A percentile compares a stretch with the other conserved stretches of the same genome.
These are phyloP conservation scores for Pseudotsuga menziesii DNA, from an alignment of 75 land plant genomes.

Conservation along the genomic window DNA sequence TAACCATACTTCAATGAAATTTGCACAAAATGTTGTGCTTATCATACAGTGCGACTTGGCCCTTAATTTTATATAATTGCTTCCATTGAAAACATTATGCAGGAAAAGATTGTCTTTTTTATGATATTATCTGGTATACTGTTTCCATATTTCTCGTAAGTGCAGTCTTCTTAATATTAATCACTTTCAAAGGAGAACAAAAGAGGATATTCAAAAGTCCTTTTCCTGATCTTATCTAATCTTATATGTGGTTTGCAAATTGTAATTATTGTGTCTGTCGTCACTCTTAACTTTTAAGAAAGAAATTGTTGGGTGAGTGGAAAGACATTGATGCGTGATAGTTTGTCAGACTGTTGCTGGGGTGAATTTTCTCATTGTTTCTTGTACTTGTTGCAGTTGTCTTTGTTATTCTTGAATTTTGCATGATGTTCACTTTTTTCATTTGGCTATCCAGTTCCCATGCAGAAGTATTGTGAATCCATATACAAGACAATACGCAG, in stretches of 20 bases:
- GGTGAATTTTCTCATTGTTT: background rate
- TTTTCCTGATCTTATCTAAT: background rate
- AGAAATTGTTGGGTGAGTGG: background rate
- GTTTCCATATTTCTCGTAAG: background rate
- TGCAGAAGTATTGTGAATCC: slow-evolving; percentile 96
- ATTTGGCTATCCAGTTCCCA: slow-evolving; percentile 53
- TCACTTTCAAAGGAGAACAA: background rate
- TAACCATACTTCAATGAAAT: background rate
- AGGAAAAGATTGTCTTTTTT: background rate
- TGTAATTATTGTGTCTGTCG: background rate
- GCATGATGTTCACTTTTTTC: slow-evolving; percentile 7
- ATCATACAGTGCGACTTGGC: background rate
- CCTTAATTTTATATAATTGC: background rate
- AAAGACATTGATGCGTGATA: background rate
- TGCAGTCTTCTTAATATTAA: background rate
- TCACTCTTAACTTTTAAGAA: background rate
- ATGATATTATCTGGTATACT: too few species aligned
- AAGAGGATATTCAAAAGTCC: background rate
- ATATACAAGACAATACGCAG: slow-evolving; percentile 79
- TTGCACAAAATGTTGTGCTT: background rate
- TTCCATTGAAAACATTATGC: background rate
- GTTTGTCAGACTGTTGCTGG: background rate
- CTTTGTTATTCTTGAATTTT: background rate
- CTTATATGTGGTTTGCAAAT: too few species aligned
- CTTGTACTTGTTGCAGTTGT: background rate